A percentile compares a stretch with the other conserved stretches of the same genome.
These are phyloP conservation scores for Xylaria polymorpha DNA, from an alignment of 2,329 filamentous ascomycete species.

Conservation along the genomic window DNA sequence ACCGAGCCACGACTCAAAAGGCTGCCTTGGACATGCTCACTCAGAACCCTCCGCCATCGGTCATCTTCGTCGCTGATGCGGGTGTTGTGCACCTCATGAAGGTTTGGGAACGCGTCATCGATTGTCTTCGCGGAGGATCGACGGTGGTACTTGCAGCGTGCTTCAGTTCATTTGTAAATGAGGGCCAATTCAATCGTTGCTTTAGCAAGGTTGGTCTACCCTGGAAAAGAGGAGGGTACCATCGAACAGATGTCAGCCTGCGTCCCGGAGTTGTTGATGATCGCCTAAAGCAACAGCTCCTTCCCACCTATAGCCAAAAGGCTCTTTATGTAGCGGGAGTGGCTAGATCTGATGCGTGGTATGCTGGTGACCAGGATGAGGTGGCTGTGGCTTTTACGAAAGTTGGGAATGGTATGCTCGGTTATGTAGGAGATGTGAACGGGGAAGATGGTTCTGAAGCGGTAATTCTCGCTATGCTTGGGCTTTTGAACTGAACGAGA, in stretches of 20 bases:
- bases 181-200: slow-evolving; percentile 42
- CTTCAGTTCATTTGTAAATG: slow-evolving; percentile 36
- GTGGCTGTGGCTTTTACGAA: slow-evolving; percentile 43
- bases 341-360: slow-evolving; percentile 42
- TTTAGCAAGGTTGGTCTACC: slow-evolving; percentile 46
- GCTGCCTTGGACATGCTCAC: slow-evolving; percentile 33
- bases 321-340: slow-evolving; percentile 41
- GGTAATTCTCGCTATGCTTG: slow-evolving; percentile 48
- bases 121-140: slow-evolving; percentile 32
- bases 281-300: slow-evolving; percentile 37
- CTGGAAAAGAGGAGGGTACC: slow-evolving; percentile 41
- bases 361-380: slow-evolving; percentile 35
- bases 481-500: slow-evolving; percentile 38
- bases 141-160: slow-evolving; percentile 32
- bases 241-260: slow-evolving; percentile 38
- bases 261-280: slow-evolving; percentile 37
- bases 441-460: slow-evolving; percentile 37
- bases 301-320: slow-evolving; percentile 44
- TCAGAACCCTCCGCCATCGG: slow-evolving; percentile 29
- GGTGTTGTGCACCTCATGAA: slow-evolving; percentile 26
- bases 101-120: slow-evolving; percentile 35
- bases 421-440: slow-evolving; percentile 50
- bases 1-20: slow-evolving; percentile 34
- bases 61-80: slow-evolving; percentile 32
- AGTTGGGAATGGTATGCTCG: slow-evolving; percentile 45